Conservation (phyloP, 2,329 filamentous ascomycete species). For the Ceratocystis diversiconidia region DNA sequence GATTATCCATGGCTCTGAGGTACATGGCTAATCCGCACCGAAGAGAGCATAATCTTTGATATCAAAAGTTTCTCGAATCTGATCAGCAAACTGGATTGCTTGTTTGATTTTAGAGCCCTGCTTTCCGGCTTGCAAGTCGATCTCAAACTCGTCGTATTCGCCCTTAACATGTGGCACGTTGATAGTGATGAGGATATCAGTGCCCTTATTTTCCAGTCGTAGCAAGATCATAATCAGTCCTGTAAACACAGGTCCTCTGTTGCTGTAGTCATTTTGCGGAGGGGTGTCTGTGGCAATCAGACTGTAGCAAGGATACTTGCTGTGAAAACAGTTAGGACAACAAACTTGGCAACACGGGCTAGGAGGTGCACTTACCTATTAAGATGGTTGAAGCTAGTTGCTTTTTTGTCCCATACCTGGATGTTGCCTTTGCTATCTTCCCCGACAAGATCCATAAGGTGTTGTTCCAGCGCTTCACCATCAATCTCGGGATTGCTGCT, state of each 20-base stretch:
- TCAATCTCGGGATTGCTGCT: slow-evolving; percentile 45
- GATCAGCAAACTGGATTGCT: slow-evolving; percentile 50
- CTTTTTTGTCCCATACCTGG: slow-evolving; percentile 52
- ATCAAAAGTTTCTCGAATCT: slow-evolving; percentile 58
- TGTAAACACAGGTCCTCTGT: slow-evolving; percentile 46
- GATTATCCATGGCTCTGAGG: no score
- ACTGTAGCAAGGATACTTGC: slow-evolving; percentile 44
- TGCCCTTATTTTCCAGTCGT: slow-evolving; percentile 57
- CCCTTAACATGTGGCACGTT: slow-evolving; percentile 75
- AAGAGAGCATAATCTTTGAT: slow-evolving; percentile 75
- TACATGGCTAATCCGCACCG: slow-evolving; percentile 21
- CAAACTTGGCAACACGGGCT: background rate
- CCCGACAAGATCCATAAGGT: slow-evolving; percentile 55
- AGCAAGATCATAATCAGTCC: slow-evolving; percentile 66
- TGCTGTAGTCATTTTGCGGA: slow-evolving; percentile 22
- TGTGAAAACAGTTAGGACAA: slow-evolving; percentile 21
- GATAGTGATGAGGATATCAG: slow-evolving; percentile 72
- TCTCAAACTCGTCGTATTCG: slow-evolving; percentile 57
- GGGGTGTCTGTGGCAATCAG: slow-evolving; percentile 52
- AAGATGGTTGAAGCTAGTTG: slow-evolving; percentile 43
- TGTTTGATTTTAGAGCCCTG: slow-evolving; percentile 55
- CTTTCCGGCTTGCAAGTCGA: slow-evolving; percentile 51
- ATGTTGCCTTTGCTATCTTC: slow-evolving; percentile 44
- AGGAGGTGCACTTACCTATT: slow-evolving; percentile 29
- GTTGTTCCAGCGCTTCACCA: slow-evolving; percentile 53